Base-by-base conservation (phyloP, 73 alveolate species). In the Paramecium caudatum region DNA sequence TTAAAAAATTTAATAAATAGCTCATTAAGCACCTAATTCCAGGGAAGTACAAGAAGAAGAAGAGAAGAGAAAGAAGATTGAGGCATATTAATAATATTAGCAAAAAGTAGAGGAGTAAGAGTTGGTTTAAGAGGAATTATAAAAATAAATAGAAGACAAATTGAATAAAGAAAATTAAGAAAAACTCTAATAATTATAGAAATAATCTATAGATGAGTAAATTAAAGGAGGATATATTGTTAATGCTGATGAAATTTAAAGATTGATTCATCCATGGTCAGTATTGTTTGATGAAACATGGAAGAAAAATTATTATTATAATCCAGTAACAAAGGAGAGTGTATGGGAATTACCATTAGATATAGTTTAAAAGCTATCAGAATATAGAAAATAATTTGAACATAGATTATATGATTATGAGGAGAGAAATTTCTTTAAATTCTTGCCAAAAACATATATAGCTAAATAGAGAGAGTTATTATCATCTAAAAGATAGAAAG, bases 281-380 rank as follows among this genome's bases (percentile, higher is more conserved):
- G 46, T 62, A 5, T 47, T 95, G 82, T 96, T 65, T 90, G 97
- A 97, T 90, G 94, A 97, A 4, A 82, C 93, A 30, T 82, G 97
- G 91, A 84, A 95, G 47, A 91, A 82, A 86, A 91, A 90, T 33
- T 97, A 95, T 91, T 97, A 93, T 82, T 94, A 94, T 90, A 94
- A 97, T 82, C 99, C 99, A 48, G 90, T 92, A 13, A 96, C 99
- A 50, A 95, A 95, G 5, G 97, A 90, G 68, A 91, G 98, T 68
- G 95, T 90, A 13, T 97, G 99, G 99, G 98, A 95, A 87, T 93
- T 96, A 1, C 99, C 99, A 4, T 85, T 86, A 80, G 87, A 46
- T 34, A 47, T 34, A 13, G 90, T 49, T 4, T 15, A 78, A 34
- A 90, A 39, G 19, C 16, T 74, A 33, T 41, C 27, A 17, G 91